Base-by-base conservation (phyloP, 257 asterid genomes). In the Lavandula angustifolia region DNA sequence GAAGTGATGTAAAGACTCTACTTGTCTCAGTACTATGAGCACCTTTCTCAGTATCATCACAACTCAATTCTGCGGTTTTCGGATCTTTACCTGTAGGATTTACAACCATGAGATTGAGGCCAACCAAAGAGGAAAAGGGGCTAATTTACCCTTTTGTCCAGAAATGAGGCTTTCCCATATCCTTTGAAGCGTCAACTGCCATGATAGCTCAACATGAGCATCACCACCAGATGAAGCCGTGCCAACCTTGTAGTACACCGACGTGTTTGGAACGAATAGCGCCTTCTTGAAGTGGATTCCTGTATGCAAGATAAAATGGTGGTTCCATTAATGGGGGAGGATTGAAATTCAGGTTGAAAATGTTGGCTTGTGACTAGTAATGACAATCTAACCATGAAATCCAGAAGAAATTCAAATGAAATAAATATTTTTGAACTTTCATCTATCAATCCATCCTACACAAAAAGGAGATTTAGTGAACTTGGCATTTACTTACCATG, bases 191-290 rank as follows among this genome's bases (percentile, higher is more conserved):
- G 85, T 80, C 71, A 85, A 60, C 82, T 94, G 99, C 96, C 96
- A 94, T 13, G 97, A 84, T 64, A 94, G 65, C 82, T 94, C 95
- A 71, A 84, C 85, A 65, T 89, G 94, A 73, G 82, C 62, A 69
- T 82, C 94, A 49, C 76, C 61, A 32, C 76, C 71, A 14, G 83
- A 76, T 74, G 80, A 71, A 53, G 82, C 68, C 54, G 79, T 67
- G 38, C 95, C 92, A 69, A 87, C 96, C 83, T 94, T 94, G 87
- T 90, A 74, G 79, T 84, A 87, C 49, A 87, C 94, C 51, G 99
- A 90, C 33, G 85, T 76, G 71, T 86, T 94, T 40, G 99, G 99
- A 56, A 94, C 99, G 67, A 94, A 94, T 54, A 90, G 70, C 9
- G 99, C 96, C 88, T 79, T 86, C 65, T 84, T 84, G 74, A 94